phyloP scores from a whole-genome alignment of 1,284 basidiomycete genomes.

The Anthracocystis setariae region DNA sequence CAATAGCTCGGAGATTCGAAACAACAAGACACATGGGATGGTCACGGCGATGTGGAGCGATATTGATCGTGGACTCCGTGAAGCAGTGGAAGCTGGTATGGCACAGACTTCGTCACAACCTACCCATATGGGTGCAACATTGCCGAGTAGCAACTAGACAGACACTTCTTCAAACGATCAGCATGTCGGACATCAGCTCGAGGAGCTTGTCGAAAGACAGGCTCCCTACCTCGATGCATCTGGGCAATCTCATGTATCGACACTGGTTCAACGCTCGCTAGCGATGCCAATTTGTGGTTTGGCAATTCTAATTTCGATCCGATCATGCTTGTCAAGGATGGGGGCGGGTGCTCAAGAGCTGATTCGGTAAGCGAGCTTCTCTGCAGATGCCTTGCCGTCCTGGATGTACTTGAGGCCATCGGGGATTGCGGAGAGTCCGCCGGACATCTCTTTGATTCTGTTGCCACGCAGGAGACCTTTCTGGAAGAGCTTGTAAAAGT shows the following conservation, averaged over 20 bases:
- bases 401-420: constrained; percentile 57
- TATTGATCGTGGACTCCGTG: constrained; percentile 27
- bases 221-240: too few species aligned
- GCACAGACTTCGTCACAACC: constrained; percentile 3
- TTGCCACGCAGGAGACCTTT: constrained; percentile 53
- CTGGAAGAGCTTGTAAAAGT: constrained; percentile 48
- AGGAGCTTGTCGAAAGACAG: too few species aligned
- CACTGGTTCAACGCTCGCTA: too few species aligned
- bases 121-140: background rate
- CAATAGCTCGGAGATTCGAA: background rate
- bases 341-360: constrained; percentile 11
- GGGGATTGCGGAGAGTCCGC: constrained; percentile 49
- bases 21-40: constrained; percentile 7
- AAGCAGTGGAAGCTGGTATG: constrained; percentile 16
- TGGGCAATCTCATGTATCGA: too few species aligned
- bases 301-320: too few species aligned
- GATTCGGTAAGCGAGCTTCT: constrained; percentile 60
- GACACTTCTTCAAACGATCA: background rate
- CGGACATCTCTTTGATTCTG: constrained; percentile 50
- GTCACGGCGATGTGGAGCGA: constrained; percentile 22
- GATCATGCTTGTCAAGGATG: too few species aligned
- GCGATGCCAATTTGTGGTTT: too few species aligned
- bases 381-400: constrained; percentile 55
- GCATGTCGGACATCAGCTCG: too few species aligned
- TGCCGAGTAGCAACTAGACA: background rate